phyloP scores from a whole-genome alignment of 768 basidiomycete species.

The Naganishia onofrii region DNA sequence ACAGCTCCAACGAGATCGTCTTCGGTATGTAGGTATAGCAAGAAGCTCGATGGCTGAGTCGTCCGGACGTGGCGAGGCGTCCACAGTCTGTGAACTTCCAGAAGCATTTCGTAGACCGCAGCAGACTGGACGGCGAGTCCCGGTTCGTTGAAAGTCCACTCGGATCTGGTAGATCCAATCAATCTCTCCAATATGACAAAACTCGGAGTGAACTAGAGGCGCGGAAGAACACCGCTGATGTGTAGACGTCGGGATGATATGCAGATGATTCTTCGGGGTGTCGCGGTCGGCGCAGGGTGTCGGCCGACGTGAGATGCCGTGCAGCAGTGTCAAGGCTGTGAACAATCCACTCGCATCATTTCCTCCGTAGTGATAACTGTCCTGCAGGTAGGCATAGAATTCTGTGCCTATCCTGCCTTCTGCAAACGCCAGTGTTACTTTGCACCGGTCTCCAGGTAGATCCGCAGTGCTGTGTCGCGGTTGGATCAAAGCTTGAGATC shows the following conservation, averaged over 20 bases:
- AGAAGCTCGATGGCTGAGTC: neutral
- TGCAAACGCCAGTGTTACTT: neutral
- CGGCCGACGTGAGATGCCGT: neutral
- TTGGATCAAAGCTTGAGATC: neutral
- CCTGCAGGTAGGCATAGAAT: neutral
- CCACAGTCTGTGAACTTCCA: neutral
- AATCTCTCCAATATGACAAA: neutral
- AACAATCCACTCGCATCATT: neutral
- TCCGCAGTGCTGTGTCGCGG: neutral
- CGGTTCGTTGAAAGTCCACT: neutral
- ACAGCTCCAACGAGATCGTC: neutral
- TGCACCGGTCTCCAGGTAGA: neutral
- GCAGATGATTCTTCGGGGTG: neutral
- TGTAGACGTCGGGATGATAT: neutral
- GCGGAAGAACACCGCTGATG: neutral
- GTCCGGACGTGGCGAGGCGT: neutral
- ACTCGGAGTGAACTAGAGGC: neutral
- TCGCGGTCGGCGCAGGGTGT: neutral
- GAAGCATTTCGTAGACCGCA: neutral
- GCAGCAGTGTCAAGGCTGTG: neutral
- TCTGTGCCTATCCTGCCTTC: too few species aligned
- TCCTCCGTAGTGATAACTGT: neutral
- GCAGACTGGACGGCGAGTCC: neutral
- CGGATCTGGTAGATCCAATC: neutral
- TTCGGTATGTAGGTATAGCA: neutral